These are phyloP conservation scores for Kluyveromyces aestuarii DNA, from an alignment of 805 yeast genomes.

Conservation along the genomic window DNA sequence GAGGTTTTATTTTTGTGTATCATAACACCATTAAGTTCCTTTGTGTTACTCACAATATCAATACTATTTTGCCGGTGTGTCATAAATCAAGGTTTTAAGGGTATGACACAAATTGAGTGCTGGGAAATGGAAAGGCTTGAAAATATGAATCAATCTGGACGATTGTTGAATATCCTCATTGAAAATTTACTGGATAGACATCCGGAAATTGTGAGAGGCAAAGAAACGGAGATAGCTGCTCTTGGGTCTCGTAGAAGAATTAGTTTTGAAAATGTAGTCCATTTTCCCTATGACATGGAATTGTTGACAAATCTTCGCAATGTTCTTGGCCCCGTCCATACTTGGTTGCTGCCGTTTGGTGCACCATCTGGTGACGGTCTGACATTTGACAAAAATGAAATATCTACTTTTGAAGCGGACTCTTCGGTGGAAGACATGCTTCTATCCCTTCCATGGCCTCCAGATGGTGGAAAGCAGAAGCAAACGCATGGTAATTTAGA, in stretches of 20 bases:
- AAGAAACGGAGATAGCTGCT: slow-evolving; percentile 10
- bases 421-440: slow-evolving; percentile 40
- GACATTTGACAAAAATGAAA: slow-evolving; percentile 46
- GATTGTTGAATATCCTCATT: slow-evolving; percentile 38
- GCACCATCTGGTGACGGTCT: slow-evolving; percentile 53
- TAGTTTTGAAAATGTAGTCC: slow-evolving; percentile 51
- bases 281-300: slow-evolving; percentile 78
- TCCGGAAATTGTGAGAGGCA: slow-evolving; percentile 10
- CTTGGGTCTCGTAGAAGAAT: slow-evolving; percentile 20
- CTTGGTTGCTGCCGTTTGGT: slow-evolving; percentile 70
- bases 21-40: slow-evolving; percentile 43
- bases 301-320: slow-evolving; percentile 42
- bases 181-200: slow-evolving; percentile 38
- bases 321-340: slow-evolving; percentile 51
- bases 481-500: slow-evolving; percentile 21
- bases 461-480: slow-evolving; percentile 51
- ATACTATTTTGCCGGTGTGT: slow-evolving; percentile 55
- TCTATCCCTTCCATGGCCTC: slow-evolving; percentile 83
- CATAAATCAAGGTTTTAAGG: slow-evolving; percentile 43
- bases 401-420: slow-evolving; percentile 28
- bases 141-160: slow-evolving; percentile 46
- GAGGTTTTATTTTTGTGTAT: slow-evolving; percentile 50
- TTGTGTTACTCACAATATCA: slow-evolving; percentile 53
- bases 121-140: slow-evolving; percentile 89
- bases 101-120: slow-evolving; percentile 81